These are phyloP conservation scores for Thraustotheca clavata DNA, from an alignment of 352 stramenopile genomes.

Conservation along the genomic window DNA sequence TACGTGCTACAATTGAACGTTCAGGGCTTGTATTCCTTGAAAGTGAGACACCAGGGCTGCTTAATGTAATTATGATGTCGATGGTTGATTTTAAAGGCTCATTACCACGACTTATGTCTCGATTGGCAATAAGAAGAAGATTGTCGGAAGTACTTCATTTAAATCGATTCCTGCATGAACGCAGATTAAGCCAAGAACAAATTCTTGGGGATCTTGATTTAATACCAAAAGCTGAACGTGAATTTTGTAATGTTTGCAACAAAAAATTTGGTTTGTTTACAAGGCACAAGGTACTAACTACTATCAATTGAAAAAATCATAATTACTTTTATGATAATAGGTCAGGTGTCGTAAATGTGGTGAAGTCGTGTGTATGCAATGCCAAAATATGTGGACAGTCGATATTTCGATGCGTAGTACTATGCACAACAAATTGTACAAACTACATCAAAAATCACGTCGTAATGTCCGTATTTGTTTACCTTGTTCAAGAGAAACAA, in stretches of 20 bases:
- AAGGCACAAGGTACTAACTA: constrained; percentile 38
- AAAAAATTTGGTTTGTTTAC: constrained; percentile 79
- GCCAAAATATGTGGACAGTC: constrained; percentile 58
- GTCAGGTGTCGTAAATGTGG: constrained; percentile 82
- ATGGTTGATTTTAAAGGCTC: constrained; percentile 67
- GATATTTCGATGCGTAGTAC: background rate
- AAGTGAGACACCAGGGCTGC: constrained; percentile 51
- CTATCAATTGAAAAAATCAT: background rate
- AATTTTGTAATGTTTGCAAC: constrained; percentile 60
- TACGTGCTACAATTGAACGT: constrained; percentile 73
- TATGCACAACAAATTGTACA: background rate
- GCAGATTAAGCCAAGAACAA: constrained; percentile 6
- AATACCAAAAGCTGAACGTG: constrained; percentile 71
- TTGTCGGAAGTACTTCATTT: constrained; percentile 10
- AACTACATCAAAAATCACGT: constrained; percentile 45
- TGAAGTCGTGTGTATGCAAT: constrained; percentile 80
- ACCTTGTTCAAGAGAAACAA: constrained; percentile 57
- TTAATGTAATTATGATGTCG: constrained; percentile 77
- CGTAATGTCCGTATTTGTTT: constrained; percentile 74
- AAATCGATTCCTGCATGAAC: constrained; percentile 18
- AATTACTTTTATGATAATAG: background rate
- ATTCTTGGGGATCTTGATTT: constrained; percentile 55
- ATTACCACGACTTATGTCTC: constrained; percentile 11
- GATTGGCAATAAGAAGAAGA: background rate
- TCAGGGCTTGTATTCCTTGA: constrained; percentile 80